Percentiles rank a stretch among this genome's conserved stretches.
phyloP scores from a whole-genome alignment of 2,329 filamentous ascomycete genomes.

The Pestalotiopsis sp. region DNA sequence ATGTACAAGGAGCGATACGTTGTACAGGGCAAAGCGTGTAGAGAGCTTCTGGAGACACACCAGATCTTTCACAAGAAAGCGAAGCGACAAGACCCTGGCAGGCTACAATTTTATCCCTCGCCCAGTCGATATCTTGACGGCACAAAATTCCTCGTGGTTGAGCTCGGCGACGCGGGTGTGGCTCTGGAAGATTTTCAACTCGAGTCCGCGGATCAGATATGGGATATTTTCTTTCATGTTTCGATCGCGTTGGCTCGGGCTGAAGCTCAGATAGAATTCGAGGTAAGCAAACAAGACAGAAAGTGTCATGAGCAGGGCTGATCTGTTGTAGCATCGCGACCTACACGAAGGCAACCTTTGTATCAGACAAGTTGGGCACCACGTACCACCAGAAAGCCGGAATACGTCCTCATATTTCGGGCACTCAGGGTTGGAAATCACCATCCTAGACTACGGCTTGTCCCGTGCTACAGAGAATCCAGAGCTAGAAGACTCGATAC shows the following conservation, averaged over 20 bases:
- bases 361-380: conserved; percentile 45
- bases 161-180: conserved; percentile 63
- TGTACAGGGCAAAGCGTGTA: conserved; percentile 56
- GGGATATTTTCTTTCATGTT: conserved; percentile 65
- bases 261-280: conserved; percentile 60
- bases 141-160: conserved; percentile 62
- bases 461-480: conserved; percentile 55
- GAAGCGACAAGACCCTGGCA: conserved; percentile 56
- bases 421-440: conserved; percentile 63
- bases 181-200: conserved; percentile 62
- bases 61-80: conserved; percentile 56
- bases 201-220: conserved; percentile 51
- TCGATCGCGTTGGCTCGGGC: conserved; percentile 62
- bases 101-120: conserved; percentile 63
- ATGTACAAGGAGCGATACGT: conserved; percentile 67
- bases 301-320: background rate
- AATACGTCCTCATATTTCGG: conserved; percentile 48
- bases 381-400: conserved; percentile 31
- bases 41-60: conserved; percentile 59
- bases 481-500: conserved; percentile 31
- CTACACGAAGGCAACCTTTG: conserved; percentile 68
- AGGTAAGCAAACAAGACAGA: conserved; percentile 41
- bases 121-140: conserved; percentile 60
- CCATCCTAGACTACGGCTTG: conserved; percentile 66
- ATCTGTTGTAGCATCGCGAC: conserved; percentile 57